Evolutionary conservation across 208 protist genomes (phyloP).

Genomic region (Acanthamoeba lenticulata): DNA sequence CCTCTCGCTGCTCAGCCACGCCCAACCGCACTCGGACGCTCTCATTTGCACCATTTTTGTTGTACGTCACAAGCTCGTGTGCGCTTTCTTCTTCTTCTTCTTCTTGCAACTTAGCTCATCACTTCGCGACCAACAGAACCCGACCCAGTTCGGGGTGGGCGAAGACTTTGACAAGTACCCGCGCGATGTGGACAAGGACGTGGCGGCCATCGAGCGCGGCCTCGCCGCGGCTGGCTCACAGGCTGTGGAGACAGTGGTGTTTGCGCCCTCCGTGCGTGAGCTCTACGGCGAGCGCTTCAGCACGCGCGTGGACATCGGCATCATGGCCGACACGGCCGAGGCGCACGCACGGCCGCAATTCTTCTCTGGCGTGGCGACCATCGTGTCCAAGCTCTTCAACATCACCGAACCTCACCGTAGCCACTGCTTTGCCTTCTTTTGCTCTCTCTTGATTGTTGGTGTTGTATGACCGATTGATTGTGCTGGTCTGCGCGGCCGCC

Average conservation of each 20-base stretch:
- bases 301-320: slow-evolving; percentile 49
- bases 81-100: background rate
- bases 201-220: background rate
- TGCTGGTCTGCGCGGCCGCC: slow-evolving; percentile 33
- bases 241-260: slow-evolving; percentile 30
- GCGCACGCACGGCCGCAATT: slow-evolving; percentile 69
- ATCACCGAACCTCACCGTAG: slow-evolving; percentile 73
- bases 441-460: background rate
- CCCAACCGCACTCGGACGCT: slow-evolving; percentile 56
- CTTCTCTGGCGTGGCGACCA: slow-evolving; percentile 86
- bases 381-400: slow-evolving; percentile 86
- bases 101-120: background rate
- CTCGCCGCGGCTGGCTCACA: background rate
- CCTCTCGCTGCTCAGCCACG: slow-evolving; percentile 69
- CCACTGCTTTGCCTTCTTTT: background rate
- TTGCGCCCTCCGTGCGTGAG: slow-evolving; percentile 50
- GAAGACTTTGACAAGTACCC: slow-evolving; percentile 79
- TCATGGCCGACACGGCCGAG: slow-evolving; percentile 74
- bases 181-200: slow-evolving; percentile 69
- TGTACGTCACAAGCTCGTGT: slow-evolving; percentile 13
- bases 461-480: background rate
- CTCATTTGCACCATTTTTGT: slow-evolving; percentile 74
- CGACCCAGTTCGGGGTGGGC: slow-evolving; percentile 70
- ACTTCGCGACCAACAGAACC: background rate
- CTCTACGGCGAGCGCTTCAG: slow-evolving; percentile 68